Percentiles rank a stretch among this genome's conserved stretches.
These are phyloP conservation scores for Sicyos edulis DNA, from an alignment of 306 rosid genomes.

Conservation along the genomic window DNA sequence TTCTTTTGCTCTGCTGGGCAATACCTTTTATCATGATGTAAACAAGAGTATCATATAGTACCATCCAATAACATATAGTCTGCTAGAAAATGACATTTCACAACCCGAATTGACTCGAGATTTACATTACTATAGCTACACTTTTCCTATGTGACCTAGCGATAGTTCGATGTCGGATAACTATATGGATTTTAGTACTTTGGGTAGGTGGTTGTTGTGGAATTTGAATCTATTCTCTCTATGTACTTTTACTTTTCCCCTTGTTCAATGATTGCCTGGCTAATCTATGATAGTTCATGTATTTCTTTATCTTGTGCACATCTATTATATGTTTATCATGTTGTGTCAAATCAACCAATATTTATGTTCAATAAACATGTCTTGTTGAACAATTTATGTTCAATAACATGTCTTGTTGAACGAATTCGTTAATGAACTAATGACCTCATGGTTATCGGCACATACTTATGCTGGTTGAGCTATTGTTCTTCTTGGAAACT, in stretches of 20 bases:
- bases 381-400: too few species aligned
- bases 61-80: not conserved
- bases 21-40: not conserved
- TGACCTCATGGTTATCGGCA: too few species aligned
- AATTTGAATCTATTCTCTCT: not conserved
- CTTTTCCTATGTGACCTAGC: not conserved
- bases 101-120: not conserved
- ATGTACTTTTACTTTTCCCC: not conserved
- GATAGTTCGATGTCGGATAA: too few species aligned
- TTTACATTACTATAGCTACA: not conserved
- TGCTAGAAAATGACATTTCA: not conserved
- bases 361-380: not conserved
- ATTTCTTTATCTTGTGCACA: not conserved
- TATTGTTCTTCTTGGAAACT: not conserved
- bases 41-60: not conserved
- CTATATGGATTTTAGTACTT: too few species aligned
- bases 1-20: not conserved
- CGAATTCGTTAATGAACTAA: too few species aligned
- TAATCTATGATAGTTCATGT: not conserved
- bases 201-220: too few species aligned
- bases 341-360: too few species aligned
- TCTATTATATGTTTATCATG: not conserved
- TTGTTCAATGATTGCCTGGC: not conserved
- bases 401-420: too few species aligned
- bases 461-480: too few species aligned